Base-by-base conservation (phyloP, 371 early-diverging fungal genomes). In the Mortierella sp. region DNA sequence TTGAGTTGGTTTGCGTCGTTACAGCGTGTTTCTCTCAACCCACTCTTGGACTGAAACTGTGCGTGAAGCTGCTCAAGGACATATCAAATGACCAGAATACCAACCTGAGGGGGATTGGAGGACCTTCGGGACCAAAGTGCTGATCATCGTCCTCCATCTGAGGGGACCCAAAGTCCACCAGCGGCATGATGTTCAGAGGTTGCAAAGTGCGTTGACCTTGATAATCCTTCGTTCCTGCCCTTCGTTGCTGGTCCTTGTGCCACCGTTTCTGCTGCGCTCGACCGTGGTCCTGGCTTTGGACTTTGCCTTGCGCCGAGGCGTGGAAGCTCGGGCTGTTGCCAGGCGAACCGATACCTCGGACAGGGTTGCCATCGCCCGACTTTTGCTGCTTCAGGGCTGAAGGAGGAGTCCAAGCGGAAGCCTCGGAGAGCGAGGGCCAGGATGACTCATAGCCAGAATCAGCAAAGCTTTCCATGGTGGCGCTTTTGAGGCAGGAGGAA, bases 21-120 rank as follows among this genome's bases (percentile, higher is more conserved):
- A 67, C 67, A 63, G 63, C 59, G 67, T 57, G 48, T 25, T 49
- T 49, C 54, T 28, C 12, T 25, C n/a, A 16, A 16, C 4, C 6
- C 14, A 12, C 46, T 47, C 43, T 19, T 50, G 13, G 21, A 34
- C n/a, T 31, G 39, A 46, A 39, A 39, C 39, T 19, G 16, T 16
- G 43, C 17, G 13, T 14, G 19, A 37, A 44, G n/a, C 8, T 56
- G 25, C 22, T 19, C 29, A 50, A 10, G 44, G 16, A 19, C 34
- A 43, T 39, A 43, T 43, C 44, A 37, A 8, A 48, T 28, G 55
- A 16, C 43, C 19, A 27, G 31, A 29, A 60, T 53, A 74, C 64
- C 60, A 43, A 76, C 76, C 76, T 76, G 57, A 76, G 85, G 63
- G 79, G 85, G 68, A 81, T 82, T 56, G 57, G 82, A 61, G 57